Base-by-base conservation (phyloP, 2,329 filamentous ascomycete species). In the Monilinia fructicola region DNA sequence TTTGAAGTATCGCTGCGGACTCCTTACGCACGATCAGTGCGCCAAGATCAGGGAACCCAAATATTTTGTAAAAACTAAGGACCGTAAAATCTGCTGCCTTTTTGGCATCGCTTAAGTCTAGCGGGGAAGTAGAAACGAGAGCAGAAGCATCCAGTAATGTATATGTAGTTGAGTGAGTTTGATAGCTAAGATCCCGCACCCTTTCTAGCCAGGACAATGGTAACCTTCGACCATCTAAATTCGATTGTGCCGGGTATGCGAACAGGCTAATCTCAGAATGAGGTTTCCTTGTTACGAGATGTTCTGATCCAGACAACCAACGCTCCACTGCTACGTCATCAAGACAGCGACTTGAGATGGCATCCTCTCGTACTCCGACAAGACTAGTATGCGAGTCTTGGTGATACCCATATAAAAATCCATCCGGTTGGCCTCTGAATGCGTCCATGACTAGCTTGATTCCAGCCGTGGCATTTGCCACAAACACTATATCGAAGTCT, bases 21-120 rank as follows among this genome's bases (percentile, higher is more conserved):
- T 85, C 82, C 72, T 91, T 93, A 53, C 90, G 87, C 16, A 98
- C 87, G 40, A 98, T 87, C 67, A 99, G 79, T 1, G 89, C 93
- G 1, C 94, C 94, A 2, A 98, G 81, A 75, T 98, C 92, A 0
- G 94, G 94, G 71, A 97, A 97, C 1, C 95, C 94, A 77, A 98
- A 98, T n/a, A 97, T 93, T 77, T 98, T 99, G 80, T 97, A 96
- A 70, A 98, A 87, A 77, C 93, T 97, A 53, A 98, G 74, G 0
- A 92, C 90, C 0, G 87, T 89, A 71, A 98, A 98, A 76, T 98
- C 94, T 1, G 94, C 91, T 0, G 90, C 87, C 0, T 78, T 75
- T 0, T 81, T 79, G 0, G 82, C 72, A 71, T 90, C 79, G 65
- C 85, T 81, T 2, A 98, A 80, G 74, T 96, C 85, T 9, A 98